Percentiles rank a stretch among this genome's conserved stretches.
These are phyloP conservation scores for Blastobotrys americana DNA, from an alignment of 805 yeast genomes.

Conservation along the genomic window DNA sequence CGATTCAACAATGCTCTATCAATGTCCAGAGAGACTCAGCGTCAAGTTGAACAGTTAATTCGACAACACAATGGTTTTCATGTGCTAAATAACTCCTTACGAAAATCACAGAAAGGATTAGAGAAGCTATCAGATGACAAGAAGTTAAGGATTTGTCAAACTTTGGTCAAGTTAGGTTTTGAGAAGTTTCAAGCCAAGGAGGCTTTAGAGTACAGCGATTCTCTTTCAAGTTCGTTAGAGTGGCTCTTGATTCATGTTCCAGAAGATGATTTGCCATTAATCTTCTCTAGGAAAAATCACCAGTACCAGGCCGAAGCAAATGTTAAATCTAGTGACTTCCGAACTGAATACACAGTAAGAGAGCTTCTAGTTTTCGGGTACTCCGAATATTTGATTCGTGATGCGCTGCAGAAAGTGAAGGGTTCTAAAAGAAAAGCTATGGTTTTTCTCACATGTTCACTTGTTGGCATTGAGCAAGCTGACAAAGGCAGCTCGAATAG, in stretches of 20 bases:
- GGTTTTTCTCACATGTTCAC: conserved; percentile 29
- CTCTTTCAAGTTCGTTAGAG: conserved; percentile 50
- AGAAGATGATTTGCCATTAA: conserved; percentile 79
- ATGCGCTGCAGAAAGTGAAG: conserved; percentile 38
- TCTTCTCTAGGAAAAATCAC: conserved; percentile 28
- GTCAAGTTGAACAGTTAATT: conserved; percentile 54
- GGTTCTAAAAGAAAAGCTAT: conserved; percentile 47
- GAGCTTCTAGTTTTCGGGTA: conserved; percentile 62
- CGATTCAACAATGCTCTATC: conserved; percentile 42
- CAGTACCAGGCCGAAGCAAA: conserved; percentile 27
- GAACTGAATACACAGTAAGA: conserved; percentile 50
- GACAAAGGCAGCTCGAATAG: conserved; percentile 2
- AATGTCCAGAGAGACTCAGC: conserved; percentile 56
- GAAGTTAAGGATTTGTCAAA: conserved; percentile 12
- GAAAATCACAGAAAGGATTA: conserved; percentile 30
- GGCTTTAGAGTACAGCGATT: conserved; percentile 48
- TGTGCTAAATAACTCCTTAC: no score
- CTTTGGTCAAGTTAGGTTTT: conserved; percentile 53
- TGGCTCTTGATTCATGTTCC: conserved; percentile 87
- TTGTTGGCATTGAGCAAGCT: conserved; percentile 18
- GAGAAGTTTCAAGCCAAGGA: conserved; percentile 63
- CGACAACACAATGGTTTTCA: conserved; percentile 34
- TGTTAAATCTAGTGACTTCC: conserved; percentile 42
- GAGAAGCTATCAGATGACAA: conserved; percentile 19
- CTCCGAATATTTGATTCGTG: conserved; percentile 55